Evolutionary conservation across 768 basidiomycete species (phyloP), one percentile per base, ranked within the genome.

Genomic region (Leccinum longicurvipes): DNA sequence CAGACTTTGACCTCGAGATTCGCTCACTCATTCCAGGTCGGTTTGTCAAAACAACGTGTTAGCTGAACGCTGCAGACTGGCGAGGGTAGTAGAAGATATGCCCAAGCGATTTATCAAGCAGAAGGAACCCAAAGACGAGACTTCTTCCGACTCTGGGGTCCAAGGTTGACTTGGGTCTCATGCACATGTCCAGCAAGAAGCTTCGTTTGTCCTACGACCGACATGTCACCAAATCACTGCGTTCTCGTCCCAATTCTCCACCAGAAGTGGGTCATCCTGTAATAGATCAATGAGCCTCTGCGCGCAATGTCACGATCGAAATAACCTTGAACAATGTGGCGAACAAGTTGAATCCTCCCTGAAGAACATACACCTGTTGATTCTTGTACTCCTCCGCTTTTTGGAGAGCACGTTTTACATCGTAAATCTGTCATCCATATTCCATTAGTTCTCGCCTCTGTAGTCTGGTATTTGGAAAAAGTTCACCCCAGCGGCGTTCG

Each of bases 301-400:
- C 10, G 1, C 7, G 10, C 4, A 25, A 32, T 21, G 23, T 25
- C 4, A 12, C 29, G 10, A 3, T 53, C 23, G 21, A 25, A 51
- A 36, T 19, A 41, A 85, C 87, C 77, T 81, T 88, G 77, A 78
- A 91, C 61, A 80, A 80, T 15, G 71, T 71, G 64, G 90, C 89
- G 66, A 93, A 93, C 44, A 75, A 76, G 10, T 77, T 72, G 71
- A 93, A 93, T 4, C 91, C 91, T 53, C 84, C 87, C 3, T 76
- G 77, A 42, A 93, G 79, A 50, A 93, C 77, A 51, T 77, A 75
- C 11, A 92, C 80, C 54, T 86, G 77, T 47, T 88, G 81, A 6
- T 74, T 69, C 42, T 74, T 74, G 34, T 77, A 73, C 3, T 71
- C 75, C 14, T 76, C 75, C 15, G 79, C 61, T 39, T 69, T 64